Evolutionary conservation across 129 eudicot genomes (phyloP).

Genomic region (Flaveria bidentis): DNA sequence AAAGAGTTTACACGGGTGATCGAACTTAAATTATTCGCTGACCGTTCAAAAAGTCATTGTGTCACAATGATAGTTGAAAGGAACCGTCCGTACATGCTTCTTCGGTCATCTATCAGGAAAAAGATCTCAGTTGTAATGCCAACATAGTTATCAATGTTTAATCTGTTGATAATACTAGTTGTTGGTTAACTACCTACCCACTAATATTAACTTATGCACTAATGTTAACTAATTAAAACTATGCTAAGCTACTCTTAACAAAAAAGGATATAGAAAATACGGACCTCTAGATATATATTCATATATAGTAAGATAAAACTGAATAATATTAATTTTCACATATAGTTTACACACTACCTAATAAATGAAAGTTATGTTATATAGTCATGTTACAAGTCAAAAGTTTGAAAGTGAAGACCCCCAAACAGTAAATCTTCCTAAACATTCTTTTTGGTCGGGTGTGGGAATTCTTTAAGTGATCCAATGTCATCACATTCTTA

Average conservation of each 20-base stretch:
- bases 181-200: too few species aligned
- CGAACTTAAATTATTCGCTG: too few species aligned
- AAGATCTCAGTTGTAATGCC: too few species aligned
- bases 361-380: background rate
- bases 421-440: conserved; percentile 34
- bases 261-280: background rate
- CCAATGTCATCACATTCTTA: conserved; percentile 51
- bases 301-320: conserved; percentile 12
- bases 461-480: conserved; percentile 37
- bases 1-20: too few species aligned
- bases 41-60: too few species aligned
- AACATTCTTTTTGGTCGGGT: conserved; percentile 51
- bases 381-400: conserved; percentile 28
- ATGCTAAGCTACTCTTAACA: background rate
- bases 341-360: conserved; percentile 3
- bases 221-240: too few species aligned
- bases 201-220: too few species aligned
- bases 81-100: too few species aligned
- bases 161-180: too few species aligned
- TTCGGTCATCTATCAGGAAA: too few species aligned
- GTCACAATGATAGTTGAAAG: too few species aligned
- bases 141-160: too few species aligned
- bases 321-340: conserved; percentile 6
- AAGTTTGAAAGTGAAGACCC: conserved; percentile 35
- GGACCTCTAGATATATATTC: conserved; percentile 15